A percentile compares a stretch with the other conserved stretches of the same genome.
phyloP scores from a whole-genome alignment of 352 stramenopile genomes.

The Detonula confervacea region DNA sequence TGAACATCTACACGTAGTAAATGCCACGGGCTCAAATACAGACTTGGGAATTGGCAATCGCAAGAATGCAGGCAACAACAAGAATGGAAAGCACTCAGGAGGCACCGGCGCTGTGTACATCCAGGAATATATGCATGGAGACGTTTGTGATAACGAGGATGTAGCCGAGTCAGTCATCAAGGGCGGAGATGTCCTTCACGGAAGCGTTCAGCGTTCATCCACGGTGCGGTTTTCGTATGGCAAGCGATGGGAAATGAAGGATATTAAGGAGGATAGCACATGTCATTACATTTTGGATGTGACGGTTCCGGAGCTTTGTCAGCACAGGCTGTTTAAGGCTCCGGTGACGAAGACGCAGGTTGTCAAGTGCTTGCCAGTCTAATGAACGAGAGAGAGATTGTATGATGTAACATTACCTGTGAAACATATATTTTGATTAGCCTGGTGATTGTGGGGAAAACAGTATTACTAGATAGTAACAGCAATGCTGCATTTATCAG shows the following conservation, averaged over 20 bases:
- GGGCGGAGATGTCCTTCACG: conserved; percentile 66
- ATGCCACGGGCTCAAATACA: conserved; percentile 39
- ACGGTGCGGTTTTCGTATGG: conserved; percentile 81
- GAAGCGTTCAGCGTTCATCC: conserved; percentile 66
- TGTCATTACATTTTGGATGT: conserved; percentile 84
- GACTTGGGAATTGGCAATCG: conserved; percentile 24
- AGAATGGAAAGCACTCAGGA: conserved; percentile 32
- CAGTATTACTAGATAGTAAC: too few species aligned
- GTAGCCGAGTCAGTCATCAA: conserved; percentile 84
- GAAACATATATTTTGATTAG: too few species aligned
- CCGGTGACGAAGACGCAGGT: conserved; percentile 74
- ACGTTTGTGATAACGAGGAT: conserved; percentile 80
- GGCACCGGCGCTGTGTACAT: conserved; percentile 73
- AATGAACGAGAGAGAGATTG: too few species aligned
- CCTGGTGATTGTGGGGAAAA: too few species aligned
- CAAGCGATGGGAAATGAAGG: conserved; percentile 54
- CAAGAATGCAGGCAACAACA: not conserved
- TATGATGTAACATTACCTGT: too few species aligned
- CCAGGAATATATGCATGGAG: conserved; percentile 76
- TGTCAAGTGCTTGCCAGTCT: conserved; percentile 79
- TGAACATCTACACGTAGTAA: conserved; percentile 71
- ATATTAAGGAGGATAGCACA: conserved; percentile 81
- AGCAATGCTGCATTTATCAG: too few species aligned
- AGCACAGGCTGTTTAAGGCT: conserved; percentile 78
- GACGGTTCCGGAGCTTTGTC: conserved; percentile 76